Evolutionary conservation across 176 grass and related monocot genomes (phyloP).

Genomic region (Hsuehochloa calcarea): DNA sequence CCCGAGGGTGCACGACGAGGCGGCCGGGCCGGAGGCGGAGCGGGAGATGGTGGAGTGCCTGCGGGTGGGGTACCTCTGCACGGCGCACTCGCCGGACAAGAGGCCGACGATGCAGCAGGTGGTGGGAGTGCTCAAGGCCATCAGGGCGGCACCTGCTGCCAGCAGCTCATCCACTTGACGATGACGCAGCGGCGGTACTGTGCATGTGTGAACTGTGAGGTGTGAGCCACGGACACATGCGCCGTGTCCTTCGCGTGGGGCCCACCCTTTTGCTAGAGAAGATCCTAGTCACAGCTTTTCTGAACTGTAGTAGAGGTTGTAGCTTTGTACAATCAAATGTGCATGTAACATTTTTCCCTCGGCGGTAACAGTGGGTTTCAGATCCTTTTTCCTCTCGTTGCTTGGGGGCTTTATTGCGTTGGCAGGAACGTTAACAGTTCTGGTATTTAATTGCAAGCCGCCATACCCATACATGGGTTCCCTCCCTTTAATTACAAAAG

Average conservation of each 20-base stretch:
- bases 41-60: constrained; percentile 72
- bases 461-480: background rate
- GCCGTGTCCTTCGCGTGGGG: background rate
- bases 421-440: background rate
- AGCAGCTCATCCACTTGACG: background rate
- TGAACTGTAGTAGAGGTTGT: background rate
- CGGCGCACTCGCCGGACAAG: constrained; percentile 75
- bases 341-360: constrained; percentile 15
- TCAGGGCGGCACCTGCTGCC: constrained; percentile 25
- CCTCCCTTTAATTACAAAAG: constrained; percentile 9
- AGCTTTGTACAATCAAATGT: background rate
- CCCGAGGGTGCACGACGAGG: constrained; percentile 39
- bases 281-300: background rate
- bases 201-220: background rate
- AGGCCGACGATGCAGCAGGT: constrained; percentile 93
- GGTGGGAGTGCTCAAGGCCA: constrained; percentile 82
- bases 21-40: constrained; percentile 27
- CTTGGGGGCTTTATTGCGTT: background rate
- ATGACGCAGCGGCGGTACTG: background rate
- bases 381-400: background rate
- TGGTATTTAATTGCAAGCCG: constrained; percentile 22
- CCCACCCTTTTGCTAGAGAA: background rate
- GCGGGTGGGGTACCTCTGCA: constrained; percentile 74
- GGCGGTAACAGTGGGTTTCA: background rate
- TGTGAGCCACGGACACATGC: constrained; percentile 16